Base-by-base conservation (phyloP, 2,329 filamentous ascomycete genomes). In the Sporothrix sp. region DNA sequence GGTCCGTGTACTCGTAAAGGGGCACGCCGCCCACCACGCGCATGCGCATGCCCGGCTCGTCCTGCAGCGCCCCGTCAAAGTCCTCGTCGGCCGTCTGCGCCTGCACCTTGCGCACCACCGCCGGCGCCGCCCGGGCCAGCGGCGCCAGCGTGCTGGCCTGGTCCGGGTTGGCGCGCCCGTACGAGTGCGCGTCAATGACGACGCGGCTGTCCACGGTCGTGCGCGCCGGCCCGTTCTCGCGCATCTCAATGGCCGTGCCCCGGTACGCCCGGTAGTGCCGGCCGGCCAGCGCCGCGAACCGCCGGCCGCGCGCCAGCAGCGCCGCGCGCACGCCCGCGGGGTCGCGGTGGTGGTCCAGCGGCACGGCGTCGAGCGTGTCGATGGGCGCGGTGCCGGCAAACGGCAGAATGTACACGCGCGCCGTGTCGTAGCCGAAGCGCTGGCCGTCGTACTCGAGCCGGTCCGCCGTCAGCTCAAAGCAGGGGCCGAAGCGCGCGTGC, bases 391-490 rank as follows among this genome's bases (percentile, higher is more conserved):
- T 68, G 6, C 71, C 71, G 4, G 56, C 44, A 49, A 71, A 74
- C 3, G 61, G 56, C 4, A 58, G 48, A 28, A 74, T 65, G 18
- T 60, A 51, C 35, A 67, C 58, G 30, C 54, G 58, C 11, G 60
- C 51, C 3, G 55, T 45, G 2, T 61, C 56, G 52, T 66, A 68
- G 6, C 72, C 71, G 56, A 74, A 72, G 1, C 55, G 61, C 42
- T 61, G 61, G 4, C 72, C 72, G 51, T 74, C 65, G 59, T 68
- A 72, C 36, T 74, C 70, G 40, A 75, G 62, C 9, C 67, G 63
- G 18, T 64, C 60, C 42, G 63, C 65, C 3, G 60, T 55, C 32
- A 74, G 52, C 4, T 58, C 49, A 61, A 72, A 66, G 10, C 61
- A 62, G 7, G 62, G 54, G 3, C 65, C 66, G 8, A 64, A 65